Base-by-base conservation (phyloP, 805 yeast species). In the Saccharomyces kudriavzevii region DNA sequence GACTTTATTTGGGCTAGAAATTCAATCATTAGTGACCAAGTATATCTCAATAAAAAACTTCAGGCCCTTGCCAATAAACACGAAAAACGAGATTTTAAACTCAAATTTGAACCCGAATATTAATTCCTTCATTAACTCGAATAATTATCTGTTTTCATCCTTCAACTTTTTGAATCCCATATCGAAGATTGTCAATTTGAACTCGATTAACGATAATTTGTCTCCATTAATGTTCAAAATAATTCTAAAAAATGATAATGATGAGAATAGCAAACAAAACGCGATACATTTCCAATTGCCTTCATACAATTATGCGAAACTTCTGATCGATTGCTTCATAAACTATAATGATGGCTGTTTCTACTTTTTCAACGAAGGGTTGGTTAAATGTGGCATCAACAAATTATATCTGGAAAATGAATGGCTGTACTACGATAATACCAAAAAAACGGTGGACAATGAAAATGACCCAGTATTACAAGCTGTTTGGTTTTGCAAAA, bases 281-380 rank as follows among this genome's bases (percentile, higher is more conserved):
- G 25, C 8, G 27, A 25, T 28, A 30, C 50, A 47, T 14, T 27
- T 13, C 25, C 51, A 40, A 24, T 71, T 87, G 17, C 95, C 95
- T 0, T 82, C 89, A 13, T 86, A 85, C 58, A 80, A 88, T 2
- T 85, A 86, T 66, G 90, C 92, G 5, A 79, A 84, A 79, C 66
- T 85, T 13, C 70, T 87, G 49, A 87, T 87, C 11, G 92, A 87
- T 63, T 83, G 89, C 0, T 87, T 87, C 59, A 79, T 87, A 51
- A 84, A 85, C 50, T 87, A 85, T 66, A 87, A 87, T 61, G 94
- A 86, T 67, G 94, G 91, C 0, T 87, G 95, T 60, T 87, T 87
- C 66, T 87, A 87, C 69, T 87, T 87, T 62, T 87, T 87, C 72
- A 87, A 87, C 64, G 95, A 87, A 66, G 95, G 95, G 1, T 63